Conservation (phyloP, 2,329 filamentous ascomycete species). For the Pleurostoma richardsiae region DNA sequence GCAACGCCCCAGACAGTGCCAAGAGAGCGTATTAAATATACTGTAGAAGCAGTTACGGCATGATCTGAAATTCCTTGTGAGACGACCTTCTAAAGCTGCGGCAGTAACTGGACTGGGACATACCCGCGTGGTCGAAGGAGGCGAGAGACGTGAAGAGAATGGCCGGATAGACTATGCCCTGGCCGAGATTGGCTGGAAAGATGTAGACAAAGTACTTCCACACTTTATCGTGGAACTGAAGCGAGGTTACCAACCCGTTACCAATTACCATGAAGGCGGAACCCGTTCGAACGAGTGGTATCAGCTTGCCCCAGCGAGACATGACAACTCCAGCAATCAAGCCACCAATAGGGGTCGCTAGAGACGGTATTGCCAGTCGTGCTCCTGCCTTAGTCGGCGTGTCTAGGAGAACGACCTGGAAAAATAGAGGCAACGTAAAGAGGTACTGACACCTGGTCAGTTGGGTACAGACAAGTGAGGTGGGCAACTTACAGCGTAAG, state of each 20-base stretch:
- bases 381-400: constrained; percentile 60
- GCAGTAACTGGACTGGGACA: background rate
- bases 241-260: constrained; percentile 43
- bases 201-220: constrained; percentile 55
- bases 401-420: constrained; percentile 61
- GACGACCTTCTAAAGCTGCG: constrained; percentile 5
- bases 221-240: constrained; percentile 41
- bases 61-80: constrained; percentile 38
- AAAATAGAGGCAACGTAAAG: constrained; percentile 67
- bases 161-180: constrained; percentile 53
- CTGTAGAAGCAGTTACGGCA: constrained; percentile 56
- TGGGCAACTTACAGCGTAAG: constrained; percentile 49
- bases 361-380: constrained; percentile 57
- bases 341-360: constrained; percentile 53
- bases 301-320: constrained; percentile 48
- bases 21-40: constrained; percentile 59
- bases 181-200: constrained; percentile 53
- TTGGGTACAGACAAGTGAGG: background rate
- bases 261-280: constrained; percentile 47
- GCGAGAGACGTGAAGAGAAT: background rate
- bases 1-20: constrained; percentile 62
- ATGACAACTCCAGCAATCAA: constrained; percentile 54
- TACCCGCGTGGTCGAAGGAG: constrained; percentile 3
- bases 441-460: constrained; percentile 43
- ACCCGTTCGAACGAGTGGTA: constrained; percentile 22